Percentiles rank a stretch among this genome's conserved stretches.
Conservation (phyloP, 2,329 filamentous ascomycete genomes). For the Erysiphe neolycopersici region DNA sequence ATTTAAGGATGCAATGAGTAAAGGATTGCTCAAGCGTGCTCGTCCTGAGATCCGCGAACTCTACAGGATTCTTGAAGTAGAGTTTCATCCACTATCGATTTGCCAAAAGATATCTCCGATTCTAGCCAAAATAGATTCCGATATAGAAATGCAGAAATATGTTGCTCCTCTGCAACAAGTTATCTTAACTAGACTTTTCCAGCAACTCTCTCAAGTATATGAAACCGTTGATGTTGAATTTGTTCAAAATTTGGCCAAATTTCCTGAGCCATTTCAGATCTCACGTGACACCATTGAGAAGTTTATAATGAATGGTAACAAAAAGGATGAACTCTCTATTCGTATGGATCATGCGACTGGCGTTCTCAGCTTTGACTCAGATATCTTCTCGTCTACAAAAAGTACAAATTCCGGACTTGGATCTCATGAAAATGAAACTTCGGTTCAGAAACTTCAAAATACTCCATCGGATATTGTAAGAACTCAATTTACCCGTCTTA, state of each 20-base stretch:
- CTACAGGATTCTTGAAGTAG: slow-evolving; percentile 96
- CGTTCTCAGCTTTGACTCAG: slow-evolving; percentile 87
- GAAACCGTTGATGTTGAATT: slow-evolving; percentile 90
- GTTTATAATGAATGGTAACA: slow-evolving; percentile 99
- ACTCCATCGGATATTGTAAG: slow-evolving; percentile 95
- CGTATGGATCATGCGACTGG: slow-evolving; percentile 89
- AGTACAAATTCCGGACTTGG: slow-evolving; percentile 70
- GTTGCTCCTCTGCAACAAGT: slow-evolving; percentile 90
- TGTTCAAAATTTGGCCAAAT: slow-evolving; percentile 77
- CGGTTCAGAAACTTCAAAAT: slow-evolving; percentile 86
- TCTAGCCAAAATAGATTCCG: slow-evolving; percentile 70
- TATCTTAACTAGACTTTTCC: slow-evolving; percentile 92
- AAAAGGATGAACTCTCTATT: slow-evolving; percentile 94
- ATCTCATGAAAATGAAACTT: slow-evolving; percentile 63
- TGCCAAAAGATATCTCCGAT: slow-evolving; percentile 98
- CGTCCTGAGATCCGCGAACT: slow-evolving; percentile 87
- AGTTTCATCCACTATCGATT: slow-evolving; percentile 96
- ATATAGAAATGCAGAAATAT: slow-evolving; percentile 93
- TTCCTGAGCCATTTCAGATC: slow-evolving; percentile 91
- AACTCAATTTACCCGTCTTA: slow-evolving; percentile 73
- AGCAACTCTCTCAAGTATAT: slow-evolving; percentile 96
- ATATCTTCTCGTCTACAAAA: slow-evolving; percentile 94
- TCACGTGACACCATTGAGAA: slow-evolving; percentile 82
- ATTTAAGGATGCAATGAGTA: slow-evolving; percentile 89
- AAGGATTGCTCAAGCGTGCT: slow-evolving; percentile 77